phyloP scores from a whole-genome alignment of 2,329 filamentous ascomycete genomes.

The Graphiopsis chlorocephala region DNA sequence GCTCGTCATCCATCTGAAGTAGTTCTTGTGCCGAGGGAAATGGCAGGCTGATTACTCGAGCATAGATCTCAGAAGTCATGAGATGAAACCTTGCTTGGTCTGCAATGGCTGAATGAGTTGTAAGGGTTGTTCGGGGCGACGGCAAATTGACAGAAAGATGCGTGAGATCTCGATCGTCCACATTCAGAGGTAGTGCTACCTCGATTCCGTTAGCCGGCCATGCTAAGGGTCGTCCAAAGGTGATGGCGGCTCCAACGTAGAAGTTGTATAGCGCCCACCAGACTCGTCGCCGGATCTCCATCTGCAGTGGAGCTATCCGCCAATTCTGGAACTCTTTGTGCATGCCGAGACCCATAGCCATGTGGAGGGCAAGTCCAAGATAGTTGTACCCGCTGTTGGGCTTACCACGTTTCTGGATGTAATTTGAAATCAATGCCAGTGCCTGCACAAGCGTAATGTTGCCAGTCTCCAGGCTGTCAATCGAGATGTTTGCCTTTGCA shows the following conservation, averaged over 20 bases:
- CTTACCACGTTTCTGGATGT: conserved; percentile 51
- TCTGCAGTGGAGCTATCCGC: conserved; percentile 42
- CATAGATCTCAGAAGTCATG: conserved; percentile 46
- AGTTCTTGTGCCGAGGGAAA: conserved; percentile 44
- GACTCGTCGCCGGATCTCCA: conserved; percentile 36
- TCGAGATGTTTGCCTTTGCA: conserved; percentile 46
- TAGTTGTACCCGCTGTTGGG: conserved; percentile 52
- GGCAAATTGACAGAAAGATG: conserved; percentile 27
- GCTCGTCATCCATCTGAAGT: conserved; percentile 40
- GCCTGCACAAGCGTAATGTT: conserved; percentile 50
- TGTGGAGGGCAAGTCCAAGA: conserved; percentile 47
- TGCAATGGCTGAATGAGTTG: conserved; percentile 45
- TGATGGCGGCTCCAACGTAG: conserved; percentile 50
- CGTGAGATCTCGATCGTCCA: conserved; percentile 45
- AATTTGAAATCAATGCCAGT: conserved; percentile 48
- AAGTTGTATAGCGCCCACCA: conserved; percentile 45
- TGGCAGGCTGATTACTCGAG: conserved; percentile 45
- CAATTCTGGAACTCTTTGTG: conserved; percentile 51
- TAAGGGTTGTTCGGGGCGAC: conserved; percentile 28
- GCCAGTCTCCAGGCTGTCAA: conserved; percentile 49
- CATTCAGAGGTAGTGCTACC: conserved; percentile 43
- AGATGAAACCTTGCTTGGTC: conserved; percentile 48
- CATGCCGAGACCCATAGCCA: conserved; percentile 51
- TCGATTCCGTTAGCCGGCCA: conserved; percentile 47
- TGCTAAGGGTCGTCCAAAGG: conserved; percentile 49